Percentiles rank a stretch among this genome's conserved stretches.
phyloP scores from a whole-genome alignment of 495 filamentous ascomycete species.

The Aspergillus incahuasiensis region DNA sequence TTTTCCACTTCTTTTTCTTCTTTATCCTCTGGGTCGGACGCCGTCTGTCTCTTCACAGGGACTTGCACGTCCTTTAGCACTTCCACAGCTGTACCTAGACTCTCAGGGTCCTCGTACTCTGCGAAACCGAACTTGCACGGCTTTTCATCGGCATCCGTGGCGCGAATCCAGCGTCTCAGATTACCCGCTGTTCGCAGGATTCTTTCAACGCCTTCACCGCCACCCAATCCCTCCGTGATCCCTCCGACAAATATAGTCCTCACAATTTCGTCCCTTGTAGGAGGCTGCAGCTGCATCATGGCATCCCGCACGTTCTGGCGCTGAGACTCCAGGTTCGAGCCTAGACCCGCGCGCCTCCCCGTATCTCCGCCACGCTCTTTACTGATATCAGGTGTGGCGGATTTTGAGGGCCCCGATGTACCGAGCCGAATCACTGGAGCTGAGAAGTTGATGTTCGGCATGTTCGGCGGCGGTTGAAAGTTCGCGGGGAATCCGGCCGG shows the following conservation, averaged over 20 bases:
- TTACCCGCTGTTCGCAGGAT: constrained; percentile 74
- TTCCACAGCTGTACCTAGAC: constrained; percentile 80
- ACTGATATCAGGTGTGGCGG: constrained; percentile 48
- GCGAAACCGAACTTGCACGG: constrained; percentile 90
- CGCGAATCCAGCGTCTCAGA: constrained; percentile 80
- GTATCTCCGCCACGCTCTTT: constrained; percentile 47
- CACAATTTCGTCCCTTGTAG: constrained; percentile 83
- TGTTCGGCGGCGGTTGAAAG: constrained; percentile 86
- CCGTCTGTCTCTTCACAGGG: constrained; percentile 66
- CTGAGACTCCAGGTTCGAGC: constrained; percentile 62
- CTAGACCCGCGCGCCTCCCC: constrained; percentile 63
- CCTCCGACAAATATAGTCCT: constrained; percentile 87
- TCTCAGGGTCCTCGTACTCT: constrained; percentile 91
- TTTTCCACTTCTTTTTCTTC: constrained; percentile 62
- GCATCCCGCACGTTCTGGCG: constrained; percentile 66
- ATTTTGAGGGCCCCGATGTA: constrained; percentile 60
- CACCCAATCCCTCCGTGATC: constrained; percentile 70
- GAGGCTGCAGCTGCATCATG: constrained; percentile 75
- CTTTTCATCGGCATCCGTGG: constrained; percentile 77
- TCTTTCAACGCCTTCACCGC: constrained; percentile 78
- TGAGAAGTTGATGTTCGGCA: constrained; percentile 97
- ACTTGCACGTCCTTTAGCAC: constrained; percentile 82
- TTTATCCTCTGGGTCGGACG: constrained; percentile 42
- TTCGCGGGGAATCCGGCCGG: constrained; percentile 73
- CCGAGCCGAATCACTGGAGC: constrained; percentile 95